phyloP scores from a whole-genome alignment of 208 protist genomes.

The Trypanosoma scelopori region DNA sequence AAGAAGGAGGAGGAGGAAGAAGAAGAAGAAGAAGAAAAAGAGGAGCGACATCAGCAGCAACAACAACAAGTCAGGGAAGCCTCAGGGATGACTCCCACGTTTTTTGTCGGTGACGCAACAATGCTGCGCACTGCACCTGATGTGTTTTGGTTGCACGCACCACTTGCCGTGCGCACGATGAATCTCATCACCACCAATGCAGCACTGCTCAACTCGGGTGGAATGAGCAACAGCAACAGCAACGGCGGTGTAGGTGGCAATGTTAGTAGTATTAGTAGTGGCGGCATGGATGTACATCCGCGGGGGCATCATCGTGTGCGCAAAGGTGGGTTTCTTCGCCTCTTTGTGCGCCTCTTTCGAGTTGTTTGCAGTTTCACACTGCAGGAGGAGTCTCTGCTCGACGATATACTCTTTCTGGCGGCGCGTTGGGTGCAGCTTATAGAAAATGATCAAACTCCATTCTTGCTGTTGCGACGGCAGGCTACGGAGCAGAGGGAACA shows the following conservation, averaged over 20 bases:
- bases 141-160: conserved; percentile 71
- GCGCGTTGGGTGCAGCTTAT: conserved; percentile 46
- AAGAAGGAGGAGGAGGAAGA: background rate
- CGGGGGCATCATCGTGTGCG: conserved; percentile 15
- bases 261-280: conserved; percentile 10
- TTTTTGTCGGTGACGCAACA: conserved; percentile 19
- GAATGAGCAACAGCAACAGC: conserved; percentile 20
- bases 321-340: conserved; percentile 69
- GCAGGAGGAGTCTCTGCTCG: conserved; percentile 30
- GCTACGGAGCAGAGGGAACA: conserved; percentile 53
- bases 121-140: conserved; percentile 50
- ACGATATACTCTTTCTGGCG: conserved; percentile 39
- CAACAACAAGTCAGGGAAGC: conserved; percentile 2
- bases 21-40: background rate
- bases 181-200: conserved; percentile 53
- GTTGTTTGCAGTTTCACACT: conserved; percentile 67
- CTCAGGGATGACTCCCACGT: background rate
- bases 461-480: conserved; percentile 37
- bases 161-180: conserved; percentile 65
- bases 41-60: background rate
- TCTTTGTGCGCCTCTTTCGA: conserved; percentile 82
- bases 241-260: background rate
- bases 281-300: conserved; percentile 3
- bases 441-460: conserved; percentile 40
- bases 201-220: conserved; percentile 55